A percentile compares a stretch with the other conserved stretches of the same genome.
phyloP scores from a whole-genome alignment of 768 basidiomycete species.

The Thelephora ganbajun region DNA sequence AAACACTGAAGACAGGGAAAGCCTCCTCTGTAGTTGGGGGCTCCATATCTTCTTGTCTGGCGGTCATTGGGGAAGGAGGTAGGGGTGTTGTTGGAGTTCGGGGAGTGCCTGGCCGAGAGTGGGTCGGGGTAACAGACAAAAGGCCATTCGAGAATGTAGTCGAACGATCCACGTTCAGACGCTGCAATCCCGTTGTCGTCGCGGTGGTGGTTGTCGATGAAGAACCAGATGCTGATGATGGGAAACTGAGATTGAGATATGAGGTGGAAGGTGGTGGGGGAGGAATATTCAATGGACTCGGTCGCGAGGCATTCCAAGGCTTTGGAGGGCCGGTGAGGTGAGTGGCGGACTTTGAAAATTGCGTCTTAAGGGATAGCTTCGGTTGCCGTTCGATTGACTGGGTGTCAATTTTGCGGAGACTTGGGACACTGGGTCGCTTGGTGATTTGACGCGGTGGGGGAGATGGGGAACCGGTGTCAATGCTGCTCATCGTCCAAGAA shows the following conservation, averaged over 20 bases:
- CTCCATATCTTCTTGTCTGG: conserved; percentile 44
- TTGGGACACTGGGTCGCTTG: conserved; percentile 48
- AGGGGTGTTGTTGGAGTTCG: conserved; percentile 21
- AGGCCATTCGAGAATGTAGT: conserved; percentile 10
- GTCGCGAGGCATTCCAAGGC: conserved; percentile 1
- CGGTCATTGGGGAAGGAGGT: conserved; percentile 50
- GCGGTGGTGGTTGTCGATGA: conserved; percentile 27
- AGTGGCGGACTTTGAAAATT: conserved; percentile 45
- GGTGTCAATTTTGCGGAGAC: conserved; percentile 49
- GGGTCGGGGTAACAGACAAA: conserved; percentile 17
- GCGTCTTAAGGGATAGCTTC: conserved; percentile 46
- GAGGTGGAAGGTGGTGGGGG: conserved; percentile 35
- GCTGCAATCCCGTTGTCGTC: conserved; percentile 8
- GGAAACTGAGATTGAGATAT: conserved; percentile 45
- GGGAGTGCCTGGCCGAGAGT: conserved; percentile 17
- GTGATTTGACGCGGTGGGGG: conserved; percentile 37
- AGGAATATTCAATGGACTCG: not conserved
- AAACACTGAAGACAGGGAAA: conserved; percentile 62
- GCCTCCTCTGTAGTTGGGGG: conserved; percentile 47
- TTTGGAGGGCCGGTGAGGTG: conserved; percentile 33
- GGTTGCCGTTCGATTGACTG: conserved; percentile 41
- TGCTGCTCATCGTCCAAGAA: not conserved
- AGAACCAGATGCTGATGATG: conserved; percentile 37
- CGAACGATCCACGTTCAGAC: no score
- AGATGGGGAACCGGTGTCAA: conserved; percentile 17